These are phyloP conservation scores for Auriscalpium orientale DNA, from an alignment of 768 basidiomycete species.

Conservation along the genomic window DNA sequence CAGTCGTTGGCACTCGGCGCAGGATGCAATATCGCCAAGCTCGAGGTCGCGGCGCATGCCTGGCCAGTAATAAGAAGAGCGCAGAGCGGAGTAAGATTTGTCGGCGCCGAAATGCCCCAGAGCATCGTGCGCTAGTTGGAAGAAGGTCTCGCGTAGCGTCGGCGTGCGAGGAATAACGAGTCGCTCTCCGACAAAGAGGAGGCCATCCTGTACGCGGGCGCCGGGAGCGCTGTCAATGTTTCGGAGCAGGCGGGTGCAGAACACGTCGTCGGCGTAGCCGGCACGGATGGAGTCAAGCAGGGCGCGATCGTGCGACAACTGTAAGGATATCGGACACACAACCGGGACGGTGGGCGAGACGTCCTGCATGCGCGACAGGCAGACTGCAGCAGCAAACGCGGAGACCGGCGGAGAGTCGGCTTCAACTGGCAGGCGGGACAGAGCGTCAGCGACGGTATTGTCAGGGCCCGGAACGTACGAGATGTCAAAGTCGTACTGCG, in stretches of 20 bases:
- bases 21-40: constrained; percentile 21
- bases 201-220: not conserved
- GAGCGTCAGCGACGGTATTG: constrained; percentile 14
- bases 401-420: not conserved
- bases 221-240: not conserved
- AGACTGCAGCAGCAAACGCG: not conserved
- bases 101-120: constrained; percentile 10
- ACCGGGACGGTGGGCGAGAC: not conserved
- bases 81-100: constrained; percentile 6
- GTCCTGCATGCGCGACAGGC: not conserved
- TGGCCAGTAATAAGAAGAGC: constrained; percentile 8
- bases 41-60: constrained; percentile 24
- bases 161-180: constrained; percentile 16
- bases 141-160: constrained; percentile 6
- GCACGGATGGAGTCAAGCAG: not conserved
- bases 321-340: constrained; percentile 13
- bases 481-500: constrained; percentile 12
- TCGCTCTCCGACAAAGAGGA: constrained; percentile 14
- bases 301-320: constrained; percentile 15
- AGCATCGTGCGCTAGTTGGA: constrained; percentile 2
- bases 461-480: constrained; percentile 11
- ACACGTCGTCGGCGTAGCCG: constrained; percentile 12
- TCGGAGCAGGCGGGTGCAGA: not conserved
- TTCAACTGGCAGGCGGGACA: constrained; percentile 5
- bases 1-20: constrained; percentile 18